A percentile compares a stretch with the other conserved stretches of the same genome.
These are phyloP conservation scores for Mortierella sp. DNA, from an alignment of 371 early-diverging fungal genomes.

Conservation along the genomic window DNA sequence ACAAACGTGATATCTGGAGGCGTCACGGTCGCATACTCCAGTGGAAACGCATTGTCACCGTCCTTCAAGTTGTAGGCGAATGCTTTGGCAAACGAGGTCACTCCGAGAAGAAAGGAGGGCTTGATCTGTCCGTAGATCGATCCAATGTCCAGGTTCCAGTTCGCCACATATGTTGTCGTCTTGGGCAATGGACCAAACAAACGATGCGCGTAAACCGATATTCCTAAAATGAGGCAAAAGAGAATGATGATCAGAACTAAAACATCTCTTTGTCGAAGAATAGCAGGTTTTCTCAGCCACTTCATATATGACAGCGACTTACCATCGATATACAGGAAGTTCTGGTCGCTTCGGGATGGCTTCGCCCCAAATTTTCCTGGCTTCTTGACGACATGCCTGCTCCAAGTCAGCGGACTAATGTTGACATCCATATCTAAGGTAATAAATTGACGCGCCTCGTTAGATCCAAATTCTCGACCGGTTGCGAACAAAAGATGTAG, in stretches of 20 bases:
- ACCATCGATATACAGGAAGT: slow-evolving; percentile 76
- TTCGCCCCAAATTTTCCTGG: neutral
- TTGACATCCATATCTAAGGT: slow-evolving; percentile 75
- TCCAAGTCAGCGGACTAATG: slow-evolving; percentile 75
- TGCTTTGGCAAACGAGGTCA: slow-evolving; percentile 69
- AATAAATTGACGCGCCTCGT: neutral
- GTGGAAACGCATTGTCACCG: slow-evolving; percentile 78
- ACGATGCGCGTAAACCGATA: slow-evolving; percentile 77
- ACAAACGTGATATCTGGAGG: slow-evolving; percentile 80
- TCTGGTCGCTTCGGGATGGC: slow-evolving; percentile 42
- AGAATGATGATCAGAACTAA: neutral
- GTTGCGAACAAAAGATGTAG: neutral
- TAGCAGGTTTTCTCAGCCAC: too few species aligned
- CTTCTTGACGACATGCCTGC: slow-evolving; percentile 60
- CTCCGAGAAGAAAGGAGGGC: slow-evolving; percentile 73
- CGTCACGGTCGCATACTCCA: slow-evolving; percentile 60
- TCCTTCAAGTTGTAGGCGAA: slow-evolving; percentile 81
- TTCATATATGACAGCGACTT: slow-evolving; percentile 5
- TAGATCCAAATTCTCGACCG: neutral
- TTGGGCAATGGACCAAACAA: slow-evolving; percentile 84
- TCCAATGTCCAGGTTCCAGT: slow-evolving; percentile 81
- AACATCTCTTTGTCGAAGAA: neutral
- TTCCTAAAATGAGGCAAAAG: slow-evolving; percentile 50
- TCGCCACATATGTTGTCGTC: slow-evolving; percentile 77
- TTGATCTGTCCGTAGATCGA: slow-evolving; percentile 79